Evolutionary conservation across 1,284 basidiomycete species (phyloP).

Genomic region (Chiua sp.): DNA sequence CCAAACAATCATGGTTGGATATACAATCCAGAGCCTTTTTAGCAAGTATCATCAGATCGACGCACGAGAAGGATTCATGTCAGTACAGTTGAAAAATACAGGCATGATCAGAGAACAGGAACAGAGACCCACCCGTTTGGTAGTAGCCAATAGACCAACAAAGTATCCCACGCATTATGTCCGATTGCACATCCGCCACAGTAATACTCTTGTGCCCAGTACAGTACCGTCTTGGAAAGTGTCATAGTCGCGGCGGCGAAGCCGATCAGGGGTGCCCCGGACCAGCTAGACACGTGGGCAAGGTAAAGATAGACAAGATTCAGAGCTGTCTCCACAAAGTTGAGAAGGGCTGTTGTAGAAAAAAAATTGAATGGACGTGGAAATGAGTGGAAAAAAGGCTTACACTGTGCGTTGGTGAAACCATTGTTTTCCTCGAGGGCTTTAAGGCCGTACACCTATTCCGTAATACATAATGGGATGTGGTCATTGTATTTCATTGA

Average conservation of each 20-base stretch:
- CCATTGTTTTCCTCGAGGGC: conserved; percentile 71
- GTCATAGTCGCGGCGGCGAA: conserved; percentile 80
- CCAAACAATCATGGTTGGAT: conserved; percentile 64
- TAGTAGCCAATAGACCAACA: conserved; percentile 72
- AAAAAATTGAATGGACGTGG: background rate
- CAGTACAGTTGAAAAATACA: no score
- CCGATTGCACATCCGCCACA: conserved; percentile 75
- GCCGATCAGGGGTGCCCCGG: conserved; percentile 76
- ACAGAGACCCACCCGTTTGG: conserved; percentile 72
- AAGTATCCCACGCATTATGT: conserved; percentile 65
- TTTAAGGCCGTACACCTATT: conserved; percentile 74
- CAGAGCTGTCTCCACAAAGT: conserved; percentile 79
- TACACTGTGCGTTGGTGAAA: conserved; percentile 89
- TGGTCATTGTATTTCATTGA: background rate
- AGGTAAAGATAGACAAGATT: conserved; percentile 82
- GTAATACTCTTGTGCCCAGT: conserved; percentile 79
- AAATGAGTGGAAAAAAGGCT: conserved; percentile 22
- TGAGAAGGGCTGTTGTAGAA: conserved; percentile 65
- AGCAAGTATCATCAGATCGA: no score
- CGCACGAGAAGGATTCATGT: background rate
- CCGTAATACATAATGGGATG: conserved; percentile 26
- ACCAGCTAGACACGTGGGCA: conserved; percentile 62
- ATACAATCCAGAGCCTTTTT: conserved; percentile 78
- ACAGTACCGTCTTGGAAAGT: conserved; percentile 84
- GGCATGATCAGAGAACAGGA: background rate